Evolutionary conservation across 176 grass and related monocot species (phyloP).

Genomic region (Hordeum marinum): DNA sequence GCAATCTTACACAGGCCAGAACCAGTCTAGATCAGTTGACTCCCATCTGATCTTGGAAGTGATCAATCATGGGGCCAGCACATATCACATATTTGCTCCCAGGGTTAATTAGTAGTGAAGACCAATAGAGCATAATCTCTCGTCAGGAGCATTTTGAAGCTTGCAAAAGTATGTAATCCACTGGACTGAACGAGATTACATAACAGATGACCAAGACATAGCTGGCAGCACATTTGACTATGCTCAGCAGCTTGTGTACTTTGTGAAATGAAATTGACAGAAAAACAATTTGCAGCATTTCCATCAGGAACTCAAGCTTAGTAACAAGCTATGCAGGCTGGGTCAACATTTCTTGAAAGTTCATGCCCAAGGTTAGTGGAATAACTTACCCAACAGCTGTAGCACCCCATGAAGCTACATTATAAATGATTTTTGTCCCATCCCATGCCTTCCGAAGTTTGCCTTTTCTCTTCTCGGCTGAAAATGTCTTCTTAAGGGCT

Average conservation of each 20-base stretch:
- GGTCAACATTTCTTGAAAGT: background rate
- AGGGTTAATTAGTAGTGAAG: background rate
- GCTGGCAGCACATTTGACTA: background rate
- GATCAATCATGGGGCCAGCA: background rate
- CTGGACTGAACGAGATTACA: background rate
- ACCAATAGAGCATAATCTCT: background rate
- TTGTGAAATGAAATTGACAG: background rate
- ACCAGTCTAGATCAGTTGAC: background rate
- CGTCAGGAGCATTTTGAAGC: background rate
- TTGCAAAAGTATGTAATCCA: background rate
- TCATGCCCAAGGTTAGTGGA: background rate
- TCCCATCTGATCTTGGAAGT: background rate
- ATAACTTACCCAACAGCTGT: conserved; percentile 76
- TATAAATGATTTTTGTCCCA: conserved; percentile 77
- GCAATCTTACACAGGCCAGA: background rate
- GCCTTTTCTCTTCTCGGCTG: conserved; percentile 66
- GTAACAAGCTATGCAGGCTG: background rate
- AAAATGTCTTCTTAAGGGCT: conserved; percentile 84
- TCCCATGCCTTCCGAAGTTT: conserved; percentile 82
- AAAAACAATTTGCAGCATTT: background rate
- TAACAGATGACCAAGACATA: background rate
- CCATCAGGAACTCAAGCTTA: background rate
- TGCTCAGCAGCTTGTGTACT: background rate
- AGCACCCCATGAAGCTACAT: conserved; percentile 83
- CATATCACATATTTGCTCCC: background rate